phyloP scores from a whole-genome alignment of 805 yeast species.

The Yarrowia osloensis region DNA sequence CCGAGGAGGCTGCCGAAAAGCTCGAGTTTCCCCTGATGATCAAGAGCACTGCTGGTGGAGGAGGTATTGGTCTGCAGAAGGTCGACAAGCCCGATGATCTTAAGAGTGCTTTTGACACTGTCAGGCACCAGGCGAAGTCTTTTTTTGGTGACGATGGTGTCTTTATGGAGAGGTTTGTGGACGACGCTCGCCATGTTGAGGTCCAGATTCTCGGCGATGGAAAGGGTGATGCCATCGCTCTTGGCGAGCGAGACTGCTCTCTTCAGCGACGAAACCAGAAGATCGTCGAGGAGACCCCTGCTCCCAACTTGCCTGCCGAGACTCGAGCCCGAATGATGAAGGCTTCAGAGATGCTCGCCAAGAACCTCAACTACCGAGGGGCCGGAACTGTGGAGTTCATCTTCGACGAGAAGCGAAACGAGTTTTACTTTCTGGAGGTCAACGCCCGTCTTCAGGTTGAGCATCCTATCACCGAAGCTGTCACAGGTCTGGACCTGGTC shows the following conservation, averaged over 20 bases:
- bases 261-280: constrained; percentile 97
- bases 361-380: constrained; percentile 84
- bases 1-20: constrained; percentile 68
- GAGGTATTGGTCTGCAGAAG: constrained; percentile 96
- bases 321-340: constrained; percentile 74
- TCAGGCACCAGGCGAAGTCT: constrained; percentile 88
- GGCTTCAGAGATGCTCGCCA: constrained; percentile 82
- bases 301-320: constrained; percentile 83
- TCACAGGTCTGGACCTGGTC: constrained; percentile 90
- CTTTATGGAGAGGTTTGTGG: constrained; percentile 90
- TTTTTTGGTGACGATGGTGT: constrained; percentile 97
- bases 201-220: constrained; percentile 98
- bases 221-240: constrained; percentile 83
- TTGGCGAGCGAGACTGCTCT: constrained; percentile 98
- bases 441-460: constrained; percentile 97
- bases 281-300: constrained; percentile 96
- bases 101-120: constrained; percentile 82
- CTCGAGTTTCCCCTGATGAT: constrained; percentile 90
- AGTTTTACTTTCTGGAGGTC: constrained; percentile 92
- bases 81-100: constrained; percentile 83
- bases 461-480: constrained; percentile 95
- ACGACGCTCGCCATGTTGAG: constrained; percentile 93
- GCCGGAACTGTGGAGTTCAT: constrained; percentile 98
- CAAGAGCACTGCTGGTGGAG: constrained; percentile 98
- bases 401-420: constrained; percentile 82